Evolutionary conservation across 2,329 filamentous ascomycete species (phyloP), one percentile per base, ranked within the genome.

Genomic region (Colletotrichum sp.): DNA sequence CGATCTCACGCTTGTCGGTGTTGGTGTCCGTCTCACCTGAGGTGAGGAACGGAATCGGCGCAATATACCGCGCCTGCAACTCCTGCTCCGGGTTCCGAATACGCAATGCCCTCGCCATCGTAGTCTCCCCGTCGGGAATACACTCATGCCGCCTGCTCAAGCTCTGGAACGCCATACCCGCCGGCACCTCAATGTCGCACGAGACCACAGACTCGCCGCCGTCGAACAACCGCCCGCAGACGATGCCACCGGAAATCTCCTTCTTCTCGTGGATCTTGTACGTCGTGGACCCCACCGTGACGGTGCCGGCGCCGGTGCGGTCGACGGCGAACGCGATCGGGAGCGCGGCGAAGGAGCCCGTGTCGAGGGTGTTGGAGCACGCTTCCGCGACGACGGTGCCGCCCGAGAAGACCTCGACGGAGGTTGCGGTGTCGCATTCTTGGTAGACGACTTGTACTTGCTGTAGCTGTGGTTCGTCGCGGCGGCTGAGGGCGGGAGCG

Each of bases 1-100:
- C 10, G 6, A 49, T 13, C 0, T 21, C 44, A 0, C n/a, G n/a
- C 6, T 49, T 49, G 10, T 21, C 10, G n/a, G 10, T 4, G 18
- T 49, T 49, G 9, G n/a, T 21, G 18, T 12, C 15, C 1, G 39
- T 12, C 5, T 49, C 44, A 1, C 10, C 1, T 0, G 18, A 21
- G 5, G 6, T 5, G 18, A 21, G 44, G 6, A 49, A 49, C 18
- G 44, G 18, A 21, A 49, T 49, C n/a, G 44, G 44, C 3, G 44
- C 44, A 21, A 49, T 21, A 7, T 49, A 49, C 9, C 44, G 18
- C 9, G 44, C n/a, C 3, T 49, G 44, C 44, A 49, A 4, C 0
- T n/a, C 44, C 10, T n/a, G 10, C 44, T 49, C n/a, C 44, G 9
- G 18, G n/a, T 49, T 13, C 1, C 44, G 9, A 49, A 49, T 49